A percentile compares a stretch with the other conserved stretches of the same genome.
phyloP scores from a whole-genome alignment of 495 filamentous ascomycete species.

The Tuber indicum region DNA sequence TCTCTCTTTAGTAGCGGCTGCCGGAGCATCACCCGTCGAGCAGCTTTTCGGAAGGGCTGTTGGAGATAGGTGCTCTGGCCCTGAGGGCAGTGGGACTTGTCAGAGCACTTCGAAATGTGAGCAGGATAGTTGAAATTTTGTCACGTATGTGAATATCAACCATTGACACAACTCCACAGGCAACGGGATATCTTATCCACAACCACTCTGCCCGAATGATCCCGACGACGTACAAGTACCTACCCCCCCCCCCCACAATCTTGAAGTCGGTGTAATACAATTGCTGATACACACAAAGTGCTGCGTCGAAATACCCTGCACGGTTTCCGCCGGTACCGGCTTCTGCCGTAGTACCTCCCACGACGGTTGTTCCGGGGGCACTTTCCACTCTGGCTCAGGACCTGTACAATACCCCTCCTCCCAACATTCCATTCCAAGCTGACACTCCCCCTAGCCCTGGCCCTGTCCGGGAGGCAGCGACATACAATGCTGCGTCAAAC shows the following conservation, averaged over 20 bases:
- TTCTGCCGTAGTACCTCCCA: not conserved
- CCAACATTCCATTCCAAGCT: not conserved
- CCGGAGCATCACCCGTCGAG: slow-evolving; percentile 6
- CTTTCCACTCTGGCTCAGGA: slow-evolving; percentile 1
- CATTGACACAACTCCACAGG: not conserved
- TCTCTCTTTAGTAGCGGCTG: not conserved
- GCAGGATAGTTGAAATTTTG: not conserved
- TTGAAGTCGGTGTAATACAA: not conserved
- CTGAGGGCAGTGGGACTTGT: not conserved
- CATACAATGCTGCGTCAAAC: slow-evolving; percentile 16
- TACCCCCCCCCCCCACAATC: not conserved
- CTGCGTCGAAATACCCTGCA: slow-evolving; percentile 11
- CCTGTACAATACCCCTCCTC: not conserved
- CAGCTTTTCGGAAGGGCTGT: slow-evolving; percentile 8
- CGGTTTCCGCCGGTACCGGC: slow-evolving; percentile 5
- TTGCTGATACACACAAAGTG: not conserved
- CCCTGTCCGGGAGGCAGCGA: slow-evolving; percentile 13
- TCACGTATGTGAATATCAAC: not conserved
- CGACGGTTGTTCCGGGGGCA: slow-evolving; percentile 8
- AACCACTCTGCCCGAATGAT: not conserved
- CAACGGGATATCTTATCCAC: slow-evolving; percentile 3
- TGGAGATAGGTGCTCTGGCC: slow-evolving; percentile 3
- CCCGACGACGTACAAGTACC: not conserved
- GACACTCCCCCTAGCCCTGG: slow-evolving; percentile 1
- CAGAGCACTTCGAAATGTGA: not conserved